phyloP scores from a whole-genome alignment of 1,284 basidiomycete species.

The Moesziomyces sp. region DNA sequence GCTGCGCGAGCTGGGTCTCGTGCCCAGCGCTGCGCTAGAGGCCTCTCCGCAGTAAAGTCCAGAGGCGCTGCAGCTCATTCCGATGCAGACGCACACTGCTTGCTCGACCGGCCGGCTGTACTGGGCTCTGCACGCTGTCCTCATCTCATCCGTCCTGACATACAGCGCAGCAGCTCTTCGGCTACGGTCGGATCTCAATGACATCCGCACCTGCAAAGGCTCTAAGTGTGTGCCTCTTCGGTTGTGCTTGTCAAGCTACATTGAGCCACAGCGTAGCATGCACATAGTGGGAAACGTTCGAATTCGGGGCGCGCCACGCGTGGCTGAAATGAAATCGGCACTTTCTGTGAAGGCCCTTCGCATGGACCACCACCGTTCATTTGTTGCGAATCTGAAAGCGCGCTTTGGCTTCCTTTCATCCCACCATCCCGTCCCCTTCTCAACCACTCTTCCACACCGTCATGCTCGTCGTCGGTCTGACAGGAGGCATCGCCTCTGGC shows the following conservation, averaged over 20 bases:
- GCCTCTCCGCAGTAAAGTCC: conserved; percentile 32
- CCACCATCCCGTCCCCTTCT: background rate
- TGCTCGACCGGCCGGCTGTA: background rate
- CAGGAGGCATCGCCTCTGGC: conserved; percentile 95
- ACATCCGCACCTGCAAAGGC: too few relatives aligned
- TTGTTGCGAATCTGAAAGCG: too few relatives aligned
- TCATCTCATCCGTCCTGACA: too few relatives aligned
- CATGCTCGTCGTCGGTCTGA: conserved; percentile 82
- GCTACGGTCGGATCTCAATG: too few relatives aligned
- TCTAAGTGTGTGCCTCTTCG: too few relatives aligned
- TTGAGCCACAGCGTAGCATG: too few relatives aligned
- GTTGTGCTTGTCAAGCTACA: too few relatives aligned
- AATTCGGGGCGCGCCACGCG: too few relatives aligned
- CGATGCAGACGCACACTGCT: background rate
- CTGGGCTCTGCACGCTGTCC: too few relatives aligned
- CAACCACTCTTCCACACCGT: background rate
- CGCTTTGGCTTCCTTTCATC: background rate
- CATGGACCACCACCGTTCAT: too few relatives aligned
- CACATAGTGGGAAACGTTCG: too few relatives aligned
- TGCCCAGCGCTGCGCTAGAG: conserved; percentile 65
- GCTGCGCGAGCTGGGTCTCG: conserved; percentile 62
- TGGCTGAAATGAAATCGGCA: background rate
- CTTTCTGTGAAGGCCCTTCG: background rate
- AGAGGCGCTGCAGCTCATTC: background rate
- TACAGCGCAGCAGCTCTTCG: too few relatives aligned